Conservation (phyloP, 1,284 basidiomycete species). For the Boletus semigastroideus region DNA sequence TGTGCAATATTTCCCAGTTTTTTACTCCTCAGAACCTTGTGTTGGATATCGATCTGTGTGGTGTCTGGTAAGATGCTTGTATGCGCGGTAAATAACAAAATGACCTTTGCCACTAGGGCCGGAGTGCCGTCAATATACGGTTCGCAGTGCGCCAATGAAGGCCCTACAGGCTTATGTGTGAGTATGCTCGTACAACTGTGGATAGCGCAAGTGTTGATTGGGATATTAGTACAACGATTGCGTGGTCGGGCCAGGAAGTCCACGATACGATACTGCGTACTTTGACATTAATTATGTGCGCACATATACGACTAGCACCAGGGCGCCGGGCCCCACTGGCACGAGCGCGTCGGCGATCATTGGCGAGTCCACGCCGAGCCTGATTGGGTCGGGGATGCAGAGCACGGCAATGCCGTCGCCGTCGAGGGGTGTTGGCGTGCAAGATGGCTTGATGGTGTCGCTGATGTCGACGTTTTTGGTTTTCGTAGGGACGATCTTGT, state of each 20-base stretch:
- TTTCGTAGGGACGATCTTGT: neutral
- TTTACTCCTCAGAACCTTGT: constrained; percentile 56
- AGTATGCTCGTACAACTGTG: constrained; percentile 15
- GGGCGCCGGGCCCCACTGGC: constrained; percentile 8
- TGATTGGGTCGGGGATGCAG: neutral
- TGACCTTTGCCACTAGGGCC: constrained; percentile 38
- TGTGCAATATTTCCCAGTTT: constrained; percentile 47
- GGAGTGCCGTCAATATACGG: constrained; percentile 39
- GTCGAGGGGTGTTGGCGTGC: constrained; percentile 1
- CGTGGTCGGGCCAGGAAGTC: constrained; percentile 42
- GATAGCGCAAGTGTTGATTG: neutral
- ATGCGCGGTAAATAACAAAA: neutral
- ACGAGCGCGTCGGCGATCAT: neutral
- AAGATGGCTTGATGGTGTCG: neutral
- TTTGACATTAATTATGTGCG: constrained; percentile 36
- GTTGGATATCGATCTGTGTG: constrained; percentile 59
- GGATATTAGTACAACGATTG: constrained; percentile 39
- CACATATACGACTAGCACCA: constrained; percentile 24
- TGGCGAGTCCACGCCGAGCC: neutral
- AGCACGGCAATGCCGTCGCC: neutral
- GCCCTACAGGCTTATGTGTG: constrained; percentile 43
- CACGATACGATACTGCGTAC: constrained; percentile 48
- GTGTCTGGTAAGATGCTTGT: constrained; percentile 42
- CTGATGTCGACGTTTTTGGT: neutral
- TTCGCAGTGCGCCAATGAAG: constrained; percentile 36